Conservation (phyloP, 768 basidiomycete species). For the Tylopilus sp. region DNA sequence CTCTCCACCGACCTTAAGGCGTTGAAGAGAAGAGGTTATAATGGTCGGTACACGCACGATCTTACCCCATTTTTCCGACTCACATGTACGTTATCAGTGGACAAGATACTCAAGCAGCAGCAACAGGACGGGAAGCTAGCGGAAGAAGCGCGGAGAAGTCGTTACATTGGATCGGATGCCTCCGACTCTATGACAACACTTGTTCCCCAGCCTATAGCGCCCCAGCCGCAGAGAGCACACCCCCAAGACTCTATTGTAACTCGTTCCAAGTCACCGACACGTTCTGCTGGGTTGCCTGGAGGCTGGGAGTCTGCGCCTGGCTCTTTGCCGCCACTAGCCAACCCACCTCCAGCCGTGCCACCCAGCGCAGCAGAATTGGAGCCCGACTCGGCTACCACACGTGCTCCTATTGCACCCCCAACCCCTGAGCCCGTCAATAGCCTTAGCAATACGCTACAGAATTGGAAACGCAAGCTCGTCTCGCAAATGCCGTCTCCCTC, state of each 20-base stretch:
- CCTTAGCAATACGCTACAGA: conserved; percentile 23
- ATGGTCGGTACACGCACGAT: not conserved
- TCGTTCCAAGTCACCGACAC: conserved; percentile 20
- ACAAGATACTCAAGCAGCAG: conserved; percentile 41
- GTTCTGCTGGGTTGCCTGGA: conserved; percentile 18
- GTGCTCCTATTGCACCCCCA: not conserved
- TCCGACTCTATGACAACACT: conserved; percentile 4
- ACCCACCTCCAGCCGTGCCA: not conserved
- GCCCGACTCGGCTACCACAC: not conserved
- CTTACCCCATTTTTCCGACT: not conserved
- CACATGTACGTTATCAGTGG: not conserved
- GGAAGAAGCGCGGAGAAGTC: conserved; percentile 38
- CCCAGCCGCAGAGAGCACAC: conserved; percentile 8
- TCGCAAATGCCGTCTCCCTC: conserved; percentile 17
- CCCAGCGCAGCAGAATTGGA: conserved; percentile 3
- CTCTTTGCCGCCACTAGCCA: conserved; percentile 7
- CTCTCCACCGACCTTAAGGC: not conserved
- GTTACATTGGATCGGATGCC: conserved; percentile 18
- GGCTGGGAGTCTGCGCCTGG: conserved; percentile 19
- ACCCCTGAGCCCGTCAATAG: conserved; percentile 6
- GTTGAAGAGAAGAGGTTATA: not conserved
- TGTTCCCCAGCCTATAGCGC: conserved; percentile 11
- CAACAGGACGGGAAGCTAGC: conserved; percentile 51
- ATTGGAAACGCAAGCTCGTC: conserved; percentile 24
- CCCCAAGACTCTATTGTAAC: not conserved